Conservation (phyloP, 164 flowering plant genomes). For the Vitis cinerea region DNA sequence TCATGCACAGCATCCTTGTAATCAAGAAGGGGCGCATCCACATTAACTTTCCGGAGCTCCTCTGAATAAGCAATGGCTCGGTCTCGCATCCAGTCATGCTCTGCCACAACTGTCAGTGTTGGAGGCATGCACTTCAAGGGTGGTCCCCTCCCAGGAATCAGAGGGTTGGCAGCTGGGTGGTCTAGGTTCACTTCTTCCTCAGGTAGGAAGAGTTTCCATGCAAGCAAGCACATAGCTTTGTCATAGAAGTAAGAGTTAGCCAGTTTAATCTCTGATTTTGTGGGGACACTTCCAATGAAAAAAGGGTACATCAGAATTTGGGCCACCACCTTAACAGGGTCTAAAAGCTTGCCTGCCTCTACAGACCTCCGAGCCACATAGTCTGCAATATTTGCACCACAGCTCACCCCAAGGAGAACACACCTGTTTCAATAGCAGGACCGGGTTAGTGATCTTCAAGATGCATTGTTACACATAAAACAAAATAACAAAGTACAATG, state of each 20-base stretch:
- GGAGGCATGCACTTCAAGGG: conserved; percentile 73
- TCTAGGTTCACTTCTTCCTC: conserved; percentile 63
- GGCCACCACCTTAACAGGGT: conserved; percentile 77
- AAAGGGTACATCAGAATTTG: conserved; percentile 78
- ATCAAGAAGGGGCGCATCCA: conserved; percentile 74
- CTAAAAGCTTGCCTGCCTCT: conserved; percentile 57
- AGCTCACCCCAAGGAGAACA: conserved; percentile 81
- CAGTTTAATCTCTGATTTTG: conserved; percentile 65
- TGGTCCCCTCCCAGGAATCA: conserved; percentile 48
- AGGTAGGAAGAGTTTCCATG: conserved; percentile 71
- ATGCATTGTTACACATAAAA: too few relatives aligned
- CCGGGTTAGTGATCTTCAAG: too few relatives aligned
- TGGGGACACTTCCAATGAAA: conserved; percentile 65
- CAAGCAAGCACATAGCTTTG: conserved; percentile 66
- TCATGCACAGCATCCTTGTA: conserved; percentile 73
- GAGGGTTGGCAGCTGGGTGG: conserved; percentile 76
- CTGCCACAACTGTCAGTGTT: conserved; percentile 70
- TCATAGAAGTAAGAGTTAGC: conserved; percentile 79
- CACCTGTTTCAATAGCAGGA: conserved; percentile 38
- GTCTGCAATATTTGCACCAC: conserved; percentile 77
- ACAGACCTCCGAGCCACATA: conserved; percentile 65
- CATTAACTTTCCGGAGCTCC: conserved; percentile 71
- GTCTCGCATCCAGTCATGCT: conserved; percentile 81
- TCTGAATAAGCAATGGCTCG: conserved; percentile 78
- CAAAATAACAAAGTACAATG: too few relatives aligned